Conservation (phyloP, 306 rosid genomes). For the Betula pendula region DNA sequence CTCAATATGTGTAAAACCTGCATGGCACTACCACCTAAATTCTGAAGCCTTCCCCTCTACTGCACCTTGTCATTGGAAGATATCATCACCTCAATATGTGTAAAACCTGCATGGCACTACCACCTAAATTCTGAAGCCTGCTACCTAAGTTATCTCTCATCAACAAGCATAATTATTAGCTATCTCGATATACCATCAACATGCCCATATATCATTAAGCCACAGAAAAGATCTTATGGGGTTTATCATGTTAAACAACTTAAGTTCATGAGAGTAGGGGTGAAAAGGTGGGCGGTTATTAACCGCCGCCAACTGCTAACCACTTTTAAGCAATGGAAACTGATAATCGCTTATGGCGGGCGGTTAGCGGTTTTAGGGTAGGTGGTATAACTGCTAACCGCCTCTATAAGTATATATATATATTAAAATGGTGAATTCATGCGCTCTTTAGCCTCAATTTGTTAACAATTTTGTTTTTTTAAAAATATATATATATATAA, state of each 20-base stretch:
- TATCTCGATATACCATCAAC: neutral
- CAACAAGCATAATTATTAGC: neutral
- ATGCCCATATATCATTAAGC: neutral
- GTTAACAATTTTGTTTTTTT: too few species aligned
- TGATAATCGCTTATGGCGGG: too few species aligned
- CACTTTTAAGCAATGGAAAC: too few species aligned
- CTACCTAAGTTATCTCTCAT: neutral
- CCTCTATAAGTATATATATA: too few species aligned
- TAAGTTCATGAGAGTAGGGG: neutral
- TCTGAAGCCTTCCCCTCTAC: neutral
- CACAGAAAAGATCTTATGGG: neutral
- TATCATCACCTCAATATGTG: neutral
- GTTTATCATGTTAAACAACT: neutral
- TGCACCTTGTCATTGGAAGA: too few species aligned
- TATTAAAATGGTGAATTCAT: too few species aligned
- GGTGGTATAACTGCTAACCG: too few species aligned
- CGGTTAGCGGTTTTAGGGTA: too few species aligned
- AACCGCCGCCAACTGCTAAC: too few species aligned
- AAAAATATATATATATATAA: too few species aligned
- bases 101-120: neutral
- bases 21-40: neutral
- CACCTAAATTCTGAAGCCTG: neutral
- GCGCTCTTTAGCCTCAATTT: too few species aligned
- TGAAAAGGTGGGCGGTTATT: too few species aligned
- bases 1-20: neutral